Base-by-base conservation (phyloP, 2,329 filamentous ascomycete genomes). In the Cadophora luteo-olivacea region DNA sequence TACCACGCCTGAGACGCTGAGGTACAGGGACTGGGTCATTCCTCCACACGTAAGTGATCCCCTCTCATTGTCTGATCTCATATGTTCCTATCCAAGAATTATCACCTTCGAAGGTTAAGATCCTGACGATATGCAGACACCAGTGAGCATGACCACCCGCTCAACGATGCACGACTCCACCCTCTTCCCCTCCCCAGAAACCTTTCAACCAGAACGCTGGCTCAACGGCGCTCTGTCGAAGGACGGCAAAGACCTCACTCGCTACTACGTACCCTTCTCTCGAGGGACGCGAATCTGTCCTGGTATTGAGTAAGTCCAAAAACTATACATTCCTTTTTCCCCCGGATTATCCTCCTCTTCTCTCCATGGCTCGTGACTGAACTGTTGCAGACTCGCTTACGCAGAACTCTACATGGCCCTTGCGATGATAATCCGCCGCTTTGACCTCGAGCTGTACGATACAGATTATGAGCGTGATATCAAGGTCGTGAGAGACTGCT, bases 281-380 rank as follows among this genome's bases (percentile, higher is more conserved):
- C 81, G 79, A 60, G 82, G 80, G 0, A 76, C 77, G 4, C 73
- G 82, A 3, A 75, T 74, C n/a, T 84, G 82, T 68, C 75, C 83
- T 4, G 82, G 82, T 14, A 72, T 70, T 25, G 63, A 68, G 67
- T 66, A 65, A 62, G 67, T 66, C 4, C 19, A 24, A 38, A 38
- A 25, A 19, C 12, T 11, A 38, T 38, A 7, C 45, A 22, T 36
- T 54, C n/a, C 48, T 29, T 29, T 29, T 29, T 29, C 29, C 5
- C 29, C 29, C 29, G 29, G 29, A n/a, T 14, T 22, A 33, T 29
- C 38, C 12, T 64, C 25, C 25, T 24, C n/a, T 45, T 5, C 41
- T 22, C 11, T n/a, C 8, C 24, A 7, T n/a, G n/a, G 9, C 49
- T 63, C 11, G 58, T 2, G 32, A 55, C 24, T 24, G n/a, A 55